Evolutionary conservation across 1,139 yeast genomes (phyloP), one percentile per base, ranked within the genome.

Genomic region (Protomyces gravidus): DNA sequence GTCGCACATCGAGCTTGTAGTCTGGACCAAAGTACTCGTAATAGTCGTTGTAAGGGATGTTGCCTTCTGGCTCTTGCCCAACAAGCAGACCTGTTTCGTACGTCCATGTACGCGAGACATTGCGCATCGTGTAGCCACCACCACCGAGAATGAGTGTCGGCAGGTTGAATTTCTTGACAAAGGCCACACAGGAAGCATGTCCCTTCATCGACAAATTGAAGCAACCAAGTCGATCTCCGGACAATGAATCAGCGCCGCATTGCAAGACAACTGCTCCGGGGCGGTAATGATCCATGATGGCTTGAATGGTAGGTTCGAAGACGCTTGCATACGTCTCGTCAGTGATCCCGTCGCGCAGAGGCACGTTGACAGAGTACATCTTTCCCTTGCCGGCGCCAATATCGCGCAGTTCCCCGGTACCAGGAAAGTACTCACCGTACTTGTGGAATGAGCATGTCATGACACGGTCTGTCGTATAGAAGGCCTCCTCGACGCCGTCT

Each of bases 401-500:
- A 69, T 89, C 97, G 67, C 95, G 81, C 63, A 88, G 78, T 70
- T 88, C 92, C 59, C 97, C 97, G 3, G 97, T 89, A 53, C 97
- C 97, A 1, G 97, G 97, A 81, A 89, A 89, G 71, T 88, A 89
- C 72, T 89, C 96, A 45, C 97, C 97, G 70, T 89, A 92, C 71
- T 92, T 92, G 75, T 92, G 98, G 78, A 92, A 92, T 5, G 96
- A 88, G 69, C 95, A 88, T 0, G 97, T 92, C 97, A 92, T 89
- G 55, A 92, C 98, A 65, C 97, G 77, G 72, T 92, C 97, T 3
- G 97, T 89, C 9, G 96, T 84, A 73, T 90, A 92, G 70, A 92
- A 92, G 0, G 97, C 97, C 72, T 92, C 97, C 73, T 92, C 97
- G 30, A 92, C 98, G 65, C 97, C 98, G 73, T 92, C 98, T 61